These are phyloP conservation scores for Scutellaria barbata DNA, from an alignment of 257 asterid species.

Conservation along the genomic window DNA sequence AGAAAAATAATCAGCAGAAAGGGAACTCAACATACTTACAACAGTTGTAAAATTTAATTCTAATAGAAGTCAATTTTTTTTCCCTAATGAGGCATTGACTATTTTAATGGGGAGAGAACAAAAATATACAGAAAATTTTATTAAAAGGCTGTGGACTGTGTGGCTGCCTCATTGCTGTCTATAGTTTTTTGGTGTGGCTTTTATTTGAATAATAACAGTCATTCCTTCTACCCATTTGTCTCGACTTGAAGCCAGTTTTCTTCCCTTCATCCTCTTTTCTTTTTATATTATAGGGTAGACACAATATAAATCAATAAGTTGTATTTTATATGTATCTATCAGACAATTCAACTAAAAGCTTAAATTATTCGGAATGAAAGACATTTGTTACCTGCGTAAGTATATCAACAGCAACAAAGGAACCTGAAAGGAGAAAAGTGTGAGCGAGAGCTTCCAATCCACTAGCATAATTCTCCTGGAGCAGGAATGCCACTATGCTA, in stretches of 20 bases:
- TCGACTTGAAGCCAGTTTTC: neutral
- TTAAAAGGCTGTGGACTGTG: neutral
- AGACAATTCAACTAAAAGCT: conserved; percentile 20
- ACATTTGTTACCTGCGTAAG: conserved; percentile 70
- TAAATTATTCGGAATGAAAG: conserved; percentile 4
- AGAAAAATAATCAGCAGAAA: neutral
- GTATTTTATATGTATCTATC: neutral
- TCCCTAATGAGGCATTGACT: neutral
- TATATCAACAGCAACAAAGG: conserved; percentile 72
- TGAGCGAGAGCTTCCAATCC: conserved; percentile 87
- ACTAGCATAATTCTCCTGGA: conserved; percentile 76
- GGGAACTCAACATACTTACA: conserved; percentile 8
- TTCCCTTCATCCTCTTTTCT: neutral
- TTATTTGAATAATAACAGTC: neutral
- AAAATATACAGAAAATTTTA: neutral
- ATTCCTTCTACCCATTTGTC: conserved; percentile 25
- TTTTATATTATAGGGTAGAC: neutral
- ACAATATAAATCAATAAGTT: neutral
- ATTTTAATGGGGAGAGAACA: neutral
- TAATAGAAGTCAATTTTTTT: conserved; percentile 9
- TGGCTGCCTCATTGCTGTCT: neutral
- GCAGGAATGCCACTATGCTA: conserved; percentile 80
- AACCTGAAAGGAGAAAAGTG: conserved; percentile 76
- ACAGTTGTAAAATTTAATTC: neutral
- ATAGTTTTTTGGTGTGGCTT: neutral